phyloP scores from a whole-genome alignment of 768 basidiomycete species.

The Kwoniella sp. region DNA sequence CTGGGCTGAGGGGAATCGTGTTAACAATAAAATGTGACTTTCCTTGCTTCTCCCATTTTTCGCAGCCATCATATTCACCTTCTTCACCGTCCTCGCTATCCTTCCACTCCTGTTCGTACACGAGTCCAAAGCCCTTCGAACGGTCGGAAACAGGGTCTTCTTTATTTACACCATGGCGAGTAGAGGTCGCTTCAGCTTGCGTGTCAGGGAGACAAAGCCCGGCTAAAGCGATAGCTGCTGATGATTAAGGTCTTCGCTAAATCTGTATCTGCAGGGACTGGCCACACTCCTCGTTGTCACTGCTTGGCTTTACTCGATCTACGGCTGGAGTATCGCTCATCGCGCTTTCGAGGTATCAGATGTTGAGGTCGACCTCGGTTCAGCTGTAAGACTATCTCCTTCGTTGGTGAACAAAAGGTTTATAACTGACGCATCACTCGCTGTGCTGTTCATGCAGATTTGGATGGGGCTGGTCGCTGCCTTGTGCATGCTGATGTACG shows the following conservation, averaged over 20 bases:
- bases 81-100: slow-evolving; percentile 52
- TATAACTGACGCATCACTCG: too few species aligned
- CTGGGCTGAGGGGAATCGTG: too few species aligned
- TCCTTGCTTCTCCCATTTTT: too few species aligned
- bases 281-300: slow-evolving; percentile 34
- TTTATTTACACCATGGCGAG: slow-evolving; percentile 48
- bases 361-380: slow-evolving; percentile 37
- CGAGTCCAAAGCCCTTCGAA: slow-evolving; percentile 46
- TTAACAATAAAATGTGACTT: too few species aligned
- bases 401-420: too few species aligned
- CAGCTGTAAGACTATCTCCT: slow-evolving; percentile 52
- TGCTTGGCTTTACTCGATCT: slow-evolving; percentile 50
- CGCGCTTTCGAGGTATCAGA: slow-evolving; percentile 41
- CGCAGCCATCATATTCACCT: slow-evolving; percentile 48
- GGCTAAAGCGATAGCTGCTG: too few species aligned
- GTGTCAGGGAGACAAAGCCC: too few species aligned
- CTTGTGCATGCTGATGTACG: slow-evolving; percentile 48
- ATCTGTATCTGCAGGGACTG: too few species aligned
- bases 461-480: slow-evolving; percentile 53
- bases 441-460: slow-evolving; percentile 33
- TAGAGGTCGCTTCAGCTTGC: not conserved
- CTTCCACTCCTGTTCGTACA: slow-evolving; percentile 55
- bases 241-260: too few species aligned
- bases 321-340: slow-evolving; percentile 53
- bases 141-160: slow-evolving; percentile 50